Evolutionary conservation across 2,329 filamentous ascomycete species (phyloP).

Genomic region (Paecilomyces sp.): DNA sequence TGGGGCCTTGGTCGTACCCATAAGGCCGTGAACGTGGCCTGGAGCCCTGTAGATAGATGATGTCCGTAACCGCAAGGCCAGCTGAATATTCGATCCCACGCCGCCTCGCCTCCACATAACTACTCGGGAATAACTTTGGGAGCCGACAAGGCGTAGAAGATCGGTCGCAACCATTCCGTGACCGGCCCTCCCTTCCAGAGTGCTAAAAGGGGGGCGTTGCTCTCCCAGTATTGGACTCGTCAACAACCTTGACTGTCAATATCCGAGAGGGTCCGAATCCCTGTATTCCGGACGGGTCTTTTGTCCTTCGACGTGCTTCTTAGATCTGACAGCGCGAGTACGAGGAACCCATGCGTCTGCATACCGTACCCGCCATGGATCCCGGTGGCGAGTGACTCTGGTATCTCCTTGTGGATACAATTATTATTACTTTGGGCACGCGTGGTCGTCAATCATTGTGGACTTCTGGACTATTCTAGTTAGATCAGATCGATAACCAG

Average conservation of each 20-base stretch:
- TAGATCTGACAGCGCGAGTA: neutral
- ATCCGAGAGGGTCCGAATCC: neutral
- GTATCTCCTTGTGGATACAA: neutral
- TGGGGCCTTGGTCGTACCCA: neutral
- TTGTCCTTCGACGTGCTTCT: neutral
- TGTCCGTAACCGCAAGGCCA: neutral
- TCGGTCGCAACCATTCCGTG: neutral
- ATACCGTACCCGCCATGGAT: neutral
- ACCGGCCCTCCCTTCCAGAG: neutral
- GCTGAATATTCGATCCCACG: neutral
- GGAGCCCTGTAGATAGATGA: neutral
- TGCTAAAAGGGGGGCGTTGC: neutral
- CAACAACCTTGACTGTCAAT: neutral
- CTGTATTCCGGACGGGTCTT: neutral
- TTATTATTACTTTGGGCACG: neutral
- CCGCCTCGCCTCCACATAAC: neutral
- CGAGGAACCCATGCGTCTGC: neutral
- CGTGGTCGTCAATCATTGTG: neutral
- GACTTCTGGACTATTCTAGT: neutral
- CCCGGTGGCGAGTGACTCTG: neutral
- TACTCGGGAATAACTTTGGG: neutral
- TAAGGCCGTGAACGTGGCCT: neutral
- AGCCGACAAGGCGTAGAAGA: neutral
- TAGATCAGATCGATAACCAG: neutral
- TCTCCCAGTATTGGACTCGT: neutral